Evolutionary conservation across 768 basidiomycete species (phyloP), one percentile per base, ranked within the genome.

Genomic region (Suillus tomentosus): DNA sequence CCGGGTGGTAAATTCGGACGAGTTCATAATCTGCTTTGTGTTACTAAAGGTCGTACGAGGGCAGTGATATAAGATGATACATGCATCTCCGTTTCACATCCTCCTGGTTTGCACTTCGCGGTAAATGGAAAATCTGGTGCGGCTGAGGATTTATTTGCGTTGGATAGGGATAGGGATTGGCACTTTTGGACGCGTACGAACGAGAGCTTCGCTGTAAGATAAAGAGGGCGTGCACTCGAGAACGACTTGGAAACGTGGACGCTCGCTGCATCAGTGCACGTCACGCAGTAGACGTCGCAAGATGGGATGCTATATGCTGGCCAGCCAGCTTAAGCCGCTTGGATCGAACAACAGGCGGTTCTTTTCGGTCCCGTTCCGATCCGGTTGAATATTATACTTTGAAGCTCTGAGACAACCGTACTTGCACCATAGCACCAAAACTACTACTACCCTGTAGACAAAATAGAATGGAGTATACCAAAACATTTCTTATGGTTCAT

Each of bases 1-100:
- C 91, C 3, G 91, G 91, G 72, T 93, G 91, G 73, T 92, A 91
- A 63, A 91, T 81, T 47, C 87, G 82, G 39, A 92, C 91, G 53
- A 93, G 89, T 66, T 92, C 91, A 70, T 86, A 91, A 74, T 92
- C 91, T 93, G 67, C 17, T 36, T 42, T 56, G 39, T 37, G 36
- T 37, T 37, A 37, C 36, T 8, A 37, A 37, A 37, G 10, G 36
- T 37, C 9, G 36, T 37, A 37, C 10, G 36, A 37, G 10, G 36
- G 36, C 34, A 66, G 67, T 62, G n/a, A 61, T 56, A 40, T 36
- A 39, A 45, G 0, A 22, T 31, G 31, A 31, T 34, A 36, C 50
- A 62, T 15, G 59, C 87, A 88, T 69, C 87, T 79, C 34, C 80
- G 75, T 73, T 88, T 88, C 66, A 88, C 81, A 60, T 87, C 84